Conservation (phyloP, 345 rosid genomes). For the Xanthoceras sorbifolium region DNA sequence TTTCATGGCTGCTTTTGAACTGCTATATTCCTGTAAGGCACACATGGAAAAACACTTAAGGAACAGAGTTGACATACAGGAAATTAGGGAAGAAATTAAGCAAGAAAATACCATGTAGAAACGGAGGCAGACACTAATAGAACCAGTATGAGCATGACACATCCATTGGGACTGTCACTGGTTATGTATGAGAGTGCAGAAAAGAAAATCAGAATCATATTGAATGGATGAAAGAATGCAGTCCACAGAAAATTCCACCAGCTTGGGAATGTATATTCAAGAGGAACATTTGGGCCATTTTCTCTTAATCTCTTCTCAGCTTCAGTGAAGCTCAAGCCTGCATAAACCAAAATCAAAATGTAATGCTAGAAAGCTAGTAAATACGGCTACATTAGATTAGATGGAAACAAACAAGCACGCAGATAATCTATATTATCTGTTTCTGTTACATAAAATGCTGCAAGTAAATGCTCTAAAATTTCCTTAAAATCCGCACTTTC, state of each 20-base stretch:
- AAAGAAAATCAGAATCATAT: conserved; percentile 60
- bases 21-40: conserved; percentile 52
- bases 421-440: too few relatives aligned
- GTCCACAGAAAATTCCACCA: conserved; percentile 72
- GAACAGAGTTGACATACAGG: not conserved
- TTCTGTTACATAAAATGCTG: too few relatives aligned
- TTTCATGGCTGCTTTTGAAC: conserved; percentile 81
- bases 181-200: conserved; percentile 61
- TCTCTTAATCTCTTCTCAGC: conserved; percentile 67
- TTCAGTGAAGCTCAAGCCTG: conserved; percentile 73
- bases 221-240: conserved; percentile 75
- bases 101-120: conserved; percentile 53
- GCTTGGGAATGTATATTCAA: conserved; percentile 45
- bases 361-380: too few relatives aligned
- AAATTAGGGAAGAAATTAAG: too few relatives aligned
- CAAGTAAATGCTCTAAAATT: too few relatives aligned
- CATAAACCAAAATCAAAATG: conserved; percentile 8
- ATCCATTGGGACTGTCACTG: conserved; percentile 67
- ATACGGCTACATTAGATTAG: too few relatives aligned
- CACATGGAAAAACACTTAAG: not conserved
- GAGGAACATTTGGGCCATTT: conserved; percentile 65
- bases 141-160: conserved; percentile 64
- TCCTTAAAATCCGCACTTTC: too few relatives aligned
- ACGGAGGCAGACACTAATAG: conserved; percentile 63
- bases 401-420: too few relatives aligned